Evolutionary conservation across 2,329 filamentous ascomycete species (phyloP), one percentile per base, ranked within the genome.

Genomic region (Fusarium vanettenii): DNA sequence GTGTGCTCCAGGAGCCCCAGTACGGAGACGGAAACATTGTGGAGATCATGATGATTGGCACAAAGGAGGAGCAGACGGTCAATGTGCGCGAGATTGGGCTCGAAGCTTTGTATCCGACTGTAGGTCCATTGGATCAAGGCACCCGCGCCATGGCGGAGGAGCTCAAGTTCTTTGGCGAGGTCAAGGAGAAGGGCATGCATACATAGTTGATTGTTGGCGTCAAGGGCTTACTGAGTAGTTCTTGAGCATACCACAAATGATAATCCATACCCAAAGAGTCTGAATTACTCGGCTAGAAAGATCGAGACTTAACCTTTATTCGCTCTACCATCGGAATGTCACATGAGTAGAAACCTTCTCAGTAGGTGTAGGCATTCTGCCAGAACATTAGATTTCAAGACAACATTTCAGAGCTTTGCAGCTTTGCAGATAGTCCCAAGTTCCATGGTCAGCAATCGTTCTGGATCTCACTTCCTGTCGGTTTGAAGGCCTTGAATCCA

Each of bases 21-120:
- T 67, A 70, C 14, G 67, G 64, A 6, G 59, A 70, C 25, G 67
- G 67, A 20, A 67, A 70, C 25, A 67, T 70, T 25, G 22, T 67
- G 1, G 67, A 67, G 59, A 41, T 59, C 11, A 59, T 67, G 52
- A 64, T 57, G 27, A 41, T 60, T 6, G 56, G 62, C 1, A 60
- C 62, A 45, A 66, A 56, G 22, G 62, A 66, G 6, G 27, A 60
- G 6, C 56, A 55, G 25, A 37, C 45, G 18, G 39, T 69, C 10
- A 22, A 60, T 29, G 57, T 69, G 18, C 56, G 66, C 14, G 62
- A 69, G 20, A 31, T 61, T 2, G 33, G 11, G 10, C 50, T 56
- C 45, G 50, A 27, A 41, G 52, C 52, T 11, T 4, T 57, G n/a
- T 57, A 57, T 25, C 45, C 45, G 0, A 50, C 45, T 29, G 45